Conservation (phyloP, 2,329 filamentous ascomycete species). For the Pseudocercospora eumusae region DNA sequence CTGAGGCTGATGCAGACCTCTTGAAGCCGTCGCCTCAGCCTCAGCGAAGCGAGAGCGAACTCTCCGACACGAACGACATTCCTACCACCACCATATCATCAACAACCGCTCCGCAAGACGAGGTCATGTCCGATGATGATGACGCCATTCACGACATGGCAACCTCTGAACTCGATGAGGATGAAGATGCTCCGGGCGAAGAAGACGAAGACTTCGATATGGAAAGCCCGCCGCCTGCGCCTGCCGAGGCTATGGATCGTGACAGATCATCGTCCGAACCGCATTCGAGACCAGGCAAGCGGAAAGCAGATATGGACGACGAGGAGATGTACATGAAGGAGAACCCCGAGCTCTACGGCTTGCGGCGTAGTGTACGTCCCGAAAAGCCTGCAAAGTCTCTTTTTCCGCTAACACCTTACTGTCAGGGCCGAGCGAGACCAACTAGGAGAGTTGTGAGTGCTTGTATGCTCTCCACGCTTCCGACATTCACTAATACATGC, state of each 20-base stretch:
- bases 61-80: slow-evolving; percentile 68
- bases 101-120: slow-evolving; percentile 44
- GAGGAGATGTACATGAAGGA: slow-evolving; percentile 81
- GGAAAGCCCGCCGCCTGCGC: slow-evolving; percentile 54
- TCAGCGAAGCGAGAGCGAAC: slow-evolving; percentile 70
- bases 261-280: slow-evolving; percentile 69
- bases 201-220: slow-evolving; percentile 73
- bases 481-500: slow-evolving; percentile 22
- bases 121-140: slow-evolving; percentile 43
- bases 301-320: slow-evolving; percentile 59
- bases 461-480: not conserved
- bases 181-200: slow-evolving; percentile 54
- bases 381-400: slow-evolving; percentile 10
- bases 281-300: slow-evolving; percentile 70
- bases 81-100: slow-evolving; percentile 48
- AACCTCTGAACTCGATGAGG: slow-evolving; percentile 51
- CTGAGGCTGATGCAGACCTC: slow-evolving; percentile 55
- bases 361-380: slow-evolving; percentile 80
- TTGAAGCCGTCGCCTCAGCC: slow-evolving; percentile 48
- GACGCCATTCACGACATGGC: slow-evolving; percentile 49
- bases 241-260: slow-evolving; percentile 54
- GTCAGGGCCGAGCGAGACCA: slow-evolving; percentile 61
- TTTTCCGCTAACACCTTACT: slow-evolving; percentile 39
- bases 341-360: slow-evolving; percentile 91
- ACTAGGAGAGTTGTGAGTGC: slow-evolving; percentile 61